Evolutionary conservation across 169 alveolate species (phyloP).

Genomic region (Plasmodium fragile): DNA sequence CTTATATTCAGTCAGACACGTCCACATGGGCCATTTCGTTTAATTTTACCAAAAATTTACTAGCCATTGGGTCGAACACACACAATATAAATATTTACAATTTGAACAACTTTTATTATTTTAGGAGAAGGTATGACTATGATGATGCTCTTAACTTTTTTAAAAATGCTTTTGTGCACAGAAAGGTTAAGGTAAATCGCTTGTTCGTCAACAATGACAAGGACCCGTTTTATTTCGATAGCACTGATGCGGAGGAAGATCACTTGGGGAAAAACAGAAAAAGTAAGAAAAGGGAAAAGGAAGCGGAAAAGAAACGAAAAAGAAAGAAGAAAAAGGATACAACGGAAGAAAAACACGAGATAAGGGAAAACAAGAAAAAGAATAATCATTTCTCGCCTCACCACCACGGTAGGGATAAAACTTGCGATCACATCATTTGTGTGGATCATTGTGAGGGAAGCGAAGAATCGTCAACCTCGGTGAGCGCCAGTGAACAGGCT

Average conservation of each 20-base stretch:
- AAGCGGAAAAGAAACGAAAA: no score
- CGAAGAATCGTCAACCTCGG: neutral
- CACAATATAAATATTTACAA: conserved; percentile 70
- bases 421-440: neutral
- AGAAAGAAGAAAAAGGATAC: neutral
- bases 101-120: conserved; percentile 70
- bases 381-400: neutral
- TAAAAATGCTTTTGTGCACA: conserved; percentile 27
- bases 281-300: neutral
- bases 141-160: conserved; percentile 56
- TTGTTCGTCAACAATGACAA: conserved; percentile 16
- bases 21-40: conserved; percentile 76
- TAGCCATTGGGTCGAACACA: conserved; percentile 71
- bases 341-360: neutral
- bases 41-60: conserved; percentile 59
- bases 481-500: neutral
- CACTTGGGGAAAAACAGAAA: neutral
- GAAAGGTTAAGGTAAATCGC: conserved; percentile 12
- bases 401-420: neutral
- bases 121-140: conserved; percentile 65
- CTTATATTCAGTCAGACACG: conserved; percentile 25
- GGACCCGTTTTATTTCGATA: neutral
- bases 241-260: neutral
- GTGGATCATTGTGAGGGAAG: neutral
- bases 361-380: neutral